These are phyloP conservation scores for Trichoderma sp. DNA, from an alignment of 2,329 filamentous ascomycete genomes.

Conservation along the genomic window DNA sequence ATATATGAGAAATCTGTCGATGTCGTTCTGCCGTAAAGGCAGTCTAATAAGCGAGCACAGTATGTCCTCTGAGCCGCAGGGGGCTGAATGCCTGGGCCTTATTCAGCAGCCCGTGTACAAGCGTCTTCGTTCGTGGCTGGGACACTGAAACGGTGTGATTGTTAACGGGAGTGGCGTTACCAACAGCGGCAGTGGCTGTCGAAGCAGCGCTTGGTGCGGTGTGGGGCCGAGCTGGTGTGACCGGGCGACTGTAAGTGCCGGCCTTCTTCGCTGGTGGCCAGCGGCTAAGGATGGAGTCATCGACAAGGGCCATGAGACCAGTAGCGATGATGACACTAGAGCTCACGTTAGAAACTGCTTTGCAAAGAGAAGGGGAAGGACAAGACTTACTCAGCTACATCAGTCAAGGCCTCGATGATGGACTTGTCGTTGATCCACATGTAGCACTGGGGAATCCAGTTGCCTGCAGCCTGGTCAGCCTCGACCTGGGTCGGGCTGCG, in stretches of 20 bases:
- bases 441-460: slow-evolving; percentile 87
- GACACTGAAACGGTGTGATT: slow-evolving; percentile 3
- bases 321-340: slow-evolving; percentile 82
- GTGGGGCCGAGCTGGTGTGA: slow-evolving; percentile 28
- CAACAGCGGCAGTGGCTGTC: neutral
- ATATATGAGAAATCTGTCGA: slow-evolving; percentile 16
- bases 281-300: slow-evolving; percentile 84
- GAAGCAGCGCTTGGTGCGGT: neutral
- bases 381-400: slow-evolving; percentile 78
- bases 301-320: slow-evolving; percentile 85
- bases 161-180: neutral
- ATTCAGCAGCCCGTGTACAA: slow-evolving; percentile 41
- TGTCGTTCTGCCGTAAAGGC: neutral
- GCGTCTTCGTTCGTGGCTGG: slow-evolving; percentile 14
- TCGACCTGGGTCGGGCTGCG: slow-evolving; percentile 70
- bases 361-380: neutral
- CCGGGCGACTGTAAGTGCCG: slow-evolving; percentile 24
- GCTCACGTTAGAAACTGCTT: slow-evolving; percentile 4
- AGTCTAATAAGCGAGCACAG: slow-evolving; percentile 28
- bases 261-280: slow-evolving; percentile 60
- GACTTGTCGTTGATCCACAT: slow-evolving; percentile 84
- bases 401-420: slow-evolving; percentile 70
- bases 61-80: slow-evolving; percentile 26
- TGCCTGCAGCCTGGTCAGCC: slow-evolving; percentile 76
- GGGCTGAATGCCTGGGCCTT: slow-evolving; percentile 34